These are phyloP conservation scores for Marvania coccoides DNA, from an alignment of 139 green algal genomes.

Conservation along the genomic window DNA sequence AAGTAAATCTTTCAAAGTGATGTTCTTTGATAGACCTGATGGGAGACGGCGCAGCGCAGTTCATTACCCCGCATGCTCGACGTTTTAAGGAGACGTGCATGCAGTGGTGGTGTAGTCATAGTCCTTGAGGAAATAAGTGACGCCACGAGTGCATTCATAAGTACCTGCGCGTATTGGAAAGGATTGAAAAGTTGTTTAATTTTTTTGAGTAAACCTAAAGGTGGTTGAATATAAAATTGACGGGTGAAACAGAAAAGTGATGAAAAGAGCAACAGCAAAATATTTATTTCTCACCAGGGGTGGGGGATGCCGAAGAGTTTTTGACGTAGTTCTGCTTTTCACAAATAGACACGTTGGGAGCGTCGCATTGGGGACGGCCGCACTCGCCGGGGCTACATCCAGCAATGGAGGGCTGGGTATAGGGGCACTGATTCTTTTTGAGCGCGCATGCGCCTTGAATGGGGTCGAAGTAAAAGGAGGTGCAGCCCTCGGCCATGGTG, in stretches of 20 bases:
- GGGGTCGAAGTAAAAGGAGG: conserved; percentile 20
- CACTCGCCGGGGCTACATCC: not conserved
- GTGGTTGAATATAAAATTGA: too few species aligned
- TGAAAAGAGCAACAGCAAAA: not conserved
- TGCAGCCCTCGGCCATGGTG: conserved; percentile 7
- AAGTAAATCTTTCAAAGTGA: too few species aligned
- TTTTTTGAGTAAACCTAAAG: too few species aligned
- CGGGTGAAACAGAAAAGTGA: not conserved
- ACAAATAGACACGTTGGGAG: not conserved
- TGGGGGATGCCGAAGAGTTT: not conserved
- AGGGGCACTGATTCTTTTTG: conserved; percentile 18
- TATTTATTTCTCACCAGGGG: not conserved
- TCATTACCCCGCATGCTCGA: too few species aligned
- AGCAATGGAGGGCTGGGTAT: not conserved
- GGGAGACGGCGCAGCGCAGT: too few species aligned
- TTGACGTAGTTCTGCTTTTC: not conserved
- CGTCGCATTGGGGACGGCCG: not conserved
- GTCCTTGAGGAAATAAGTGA: not conserved
- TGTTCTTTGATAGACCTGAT: too few species aligned
- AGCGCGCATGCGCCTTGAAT: conserved; percentile 22
- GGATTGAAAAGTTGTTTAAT: too few species aligned
- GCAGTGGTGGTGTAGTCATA: not conserved
- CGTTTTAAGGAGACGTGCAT: too few species aligned
- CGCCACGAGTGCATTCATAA: not conserved
- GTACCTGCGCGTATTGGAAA: not conserved